Percentiles rank a stretch among this genome's conserved stretches.
These are phyloP conservation scores for Endotrypanum monterogeii DNA, from an alignment of 208 protist genomes.

Conservation along the genomic window DNA sequence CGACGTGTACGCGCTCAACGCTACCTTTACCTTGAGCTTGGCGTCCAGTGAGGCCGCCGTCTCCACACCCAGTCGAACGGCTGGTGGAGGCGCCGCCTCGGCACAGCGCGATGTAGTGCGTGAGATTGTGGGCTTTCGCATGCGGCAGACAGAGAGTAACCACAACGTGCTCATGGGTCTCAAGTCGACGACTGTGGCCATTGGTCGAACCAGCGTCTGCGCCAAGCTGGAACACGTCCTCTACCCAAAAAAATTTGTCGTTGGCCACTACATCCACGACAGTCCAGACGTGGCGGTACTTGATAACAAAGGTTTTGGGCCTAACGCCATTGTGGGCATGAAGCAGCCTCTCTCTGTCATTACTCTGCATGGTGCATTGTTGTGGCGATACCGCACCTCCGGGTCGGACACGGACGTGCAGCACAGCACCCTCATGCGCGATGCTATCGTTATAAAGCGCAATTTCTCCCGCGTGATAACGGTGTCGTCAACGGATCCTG, in stretches of 20 bases:
- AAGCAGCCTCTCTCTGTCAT: conserved; percentile 69
- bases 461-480: conserved; percentile 77
- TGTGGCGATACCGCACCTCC: conserved; percentile 60
- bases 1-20: conserved; percentile 67
- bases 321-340: conserved; percentile 44
- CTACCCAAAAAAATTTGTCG: conserved; percentile 74
- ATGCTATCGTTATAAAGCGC: conserved; percentile 63
- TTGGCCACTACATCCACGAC: conserved; percentile 70
- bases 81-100: conserved; percentile 29
- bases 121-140: conserved; percentile 72
- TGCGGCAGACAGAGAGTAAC: conserved; percentile 84
- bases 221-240: conserved; percentile 80
- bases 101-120: conserved; percentile 65
- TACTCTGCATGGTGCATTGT: conserved; percentile 83
- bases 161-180: conserved; percentile 78
- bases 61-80: conserved; percentile 40
- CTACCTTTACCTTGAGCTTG: conserved; percentile 65
- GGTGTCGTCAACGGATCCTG: conserved; percentile 45
- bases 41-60: conserved; percentile 67
- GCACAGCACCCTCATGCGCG: conserved; percentile 18
- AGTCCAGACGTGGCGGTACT: conserved; percentile 66
- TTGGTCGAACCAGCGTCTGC: conserved; percentile 82
- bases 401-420: conserved; percentile 28
- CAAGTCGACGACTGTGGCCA: conserved; percentile 64
- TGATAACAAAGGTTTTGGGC: conserved; percentile 65